Conservation (phyloP, 148 eudicot genomes). For the Fagopyrum tataricum region DNA sequence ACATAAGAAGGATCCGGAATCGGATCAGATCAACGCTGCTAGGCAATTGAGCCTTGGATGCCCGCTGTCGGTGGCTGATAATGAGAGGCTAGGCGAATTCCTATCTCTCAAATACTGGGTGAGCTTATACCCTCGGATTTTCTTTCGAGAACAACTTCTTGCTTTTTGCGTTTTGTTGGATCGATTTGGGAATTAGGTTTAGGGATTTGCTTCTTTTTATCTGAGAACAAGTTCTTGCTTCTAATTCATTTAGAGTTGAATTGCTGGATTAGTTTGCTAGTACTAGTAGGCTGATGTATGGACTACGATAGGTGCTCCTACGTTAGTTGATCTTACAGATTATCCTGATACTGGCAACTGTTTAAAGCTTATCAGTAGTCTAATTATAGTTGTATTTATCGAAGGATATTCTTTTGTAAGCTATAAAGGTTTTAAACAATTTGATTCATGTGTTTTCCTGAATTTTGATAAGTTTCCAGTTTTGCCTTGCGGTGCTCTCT, state of each 20-base stretch:
- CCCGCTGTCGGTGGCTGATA: conserved; percentile 45
- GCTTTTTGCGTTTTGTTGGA: background rate
- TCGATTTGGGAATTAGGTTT: conserved; percentile 9
- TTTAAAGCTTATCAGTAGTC: background rate
- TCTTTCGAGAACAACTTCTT: background rate
- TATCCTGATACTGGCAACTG: conserved; percentile 1
- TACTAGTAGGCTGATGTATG: background rate
- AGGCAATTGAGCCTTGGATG: conserved; percentile 74
- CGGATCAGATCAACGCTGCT: conserved; percentile 94
- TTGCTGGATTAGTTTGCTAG: background rate
- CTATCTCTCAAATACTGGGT: conserved; percentile 84
- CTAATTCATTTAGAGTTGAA: background rate
- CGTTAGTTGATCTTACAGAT: background rate
- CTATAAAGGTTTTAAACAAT: background rate
- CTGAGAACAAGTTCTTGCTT: background rate
- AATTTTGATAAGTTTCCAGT: background rate
- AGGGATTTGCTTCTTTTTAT: background rate
- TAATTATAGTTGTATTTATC: background rate
- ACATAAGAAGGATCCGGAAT: conserved; percentile 48
- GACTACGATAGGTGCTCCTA: background rate
- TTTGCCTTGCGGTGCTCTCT: background rate
- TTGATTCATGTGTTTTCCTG: background rate
- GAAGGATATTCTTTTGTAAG: background rate
- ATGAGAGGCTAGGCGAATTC: conserved; percentile 48
- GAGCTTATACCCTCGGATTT: conserved; percentile 16